Base-by-base conservation (phyloP, 2,329 filamentous ascomycete genomes). In the Mycosphaerella sp. region DNA sequence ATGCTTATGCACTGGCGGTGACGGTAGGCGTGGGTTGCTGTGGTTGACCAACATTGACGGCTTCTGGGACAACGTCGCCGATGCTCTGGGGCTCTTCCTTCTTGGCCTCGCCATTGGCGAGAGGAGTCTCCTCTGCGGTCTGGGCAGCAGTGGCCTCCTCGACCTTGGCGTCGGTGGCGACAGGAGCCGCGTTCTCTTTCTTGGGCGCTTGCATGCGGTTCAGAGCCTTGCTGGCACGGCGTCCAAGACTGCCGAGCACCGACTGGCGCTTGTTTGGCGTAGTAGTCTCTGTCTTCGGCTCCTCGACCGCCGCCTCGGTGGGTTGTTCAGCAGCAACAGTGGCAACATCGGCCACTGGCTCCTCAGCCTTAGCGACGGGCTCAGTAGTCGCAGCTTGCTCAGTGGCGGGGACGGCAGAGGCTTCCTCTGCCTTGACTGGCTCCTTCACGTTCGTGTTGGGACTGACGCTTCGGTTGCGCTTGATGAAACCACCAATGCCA, bases 381-480 rank as follows among this genome's bases (percentile, higher is more conserved):
- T 52, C 45, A 58, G 70, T 46, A 52, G 18, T 28, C n/a, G 44
- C 25, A 40, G 36, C 28, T 21, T 28, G 41, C 35, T 70, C 70
- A 32, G 45, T 37, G 21, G 55, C 52, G 25, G 54, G 40, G 30
- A 45, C 60, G 17, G 62, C 55, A 27, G 64, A 45, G 44, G 59
- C 59, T 52, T 64, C 59, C 48, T 64, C 60, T 34, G 60, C 55
- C 52, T 59, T 63, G 49, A 57, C 45, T 58, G 71, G 67, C 54
- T 71, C 69, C 59, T 65, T 65, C 45, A 60, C 55, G 54, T 50
- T 41, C 34, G 62, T 59, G 42, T 64, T 66, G 40, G 65, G 75
- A 69, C 62, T 65, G 39, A 63, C 63, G 53, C 60, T 64, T 46
- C 65, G 64, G 54, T 64, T 62, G 42, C 64, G 62, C 61, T 66